Percentiles rank a stretch among this genome's conserved stretches.
Conservation (phyloP, 2,329 filamentous ascomycete genomes). For the Bertia moriformis region DNA sequence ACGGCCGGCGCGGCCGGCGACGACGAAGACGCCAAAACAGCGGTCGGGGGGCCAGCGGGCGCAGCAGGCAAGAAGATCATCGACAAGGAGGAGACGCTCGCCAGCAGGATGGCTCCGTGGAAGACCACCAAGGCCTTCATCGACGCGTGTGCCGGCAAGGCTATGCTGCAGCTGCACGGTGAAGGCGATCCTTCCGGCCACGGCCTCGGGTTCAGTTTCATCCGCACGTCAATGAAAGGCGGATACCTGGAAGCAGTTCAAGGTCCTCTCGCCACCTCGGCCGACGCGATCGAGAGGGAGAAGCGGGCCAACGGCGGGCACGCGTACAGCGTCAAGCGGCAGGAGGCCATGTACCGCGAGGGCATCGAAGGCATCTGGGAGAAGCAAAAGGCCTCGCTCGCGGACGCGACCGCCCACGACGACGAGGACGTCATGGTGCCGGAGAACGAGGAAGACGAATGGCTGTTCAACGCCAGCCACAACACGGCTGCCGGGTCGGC, state of each 20-base stretch:
- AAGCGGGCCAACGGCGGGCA: constrained; percentile 83
- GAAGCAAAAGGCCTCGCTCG: constrained; percentile 66
- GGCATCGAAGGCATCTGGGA: constrained; percentile 89
- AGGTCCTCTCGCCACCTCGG: constrained; percentile 49
- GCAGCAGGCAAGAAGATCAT: constrained; percentile 24
- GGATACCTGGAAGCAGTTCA: constrained; percentile 75
- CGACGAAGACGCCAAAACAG: too few species aligned
- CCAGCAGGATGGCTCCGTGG: constrained; percentile 88
- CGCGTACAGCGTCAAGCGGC: constrained; percentile 91
- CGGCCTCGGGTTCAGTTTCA: constrained; percentile 89
- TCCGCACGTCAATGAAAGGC: constrained; percentile 97
- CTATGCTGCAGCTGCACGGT: constrained; percentile 89
- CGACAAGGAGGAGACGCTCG: constrained; percentile 55
- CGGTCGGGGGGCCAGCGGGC: too few species aligned
- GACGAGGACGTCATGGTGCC: constrained; percentile 43
- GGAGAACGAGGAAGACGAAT: constrained; percentile 45
- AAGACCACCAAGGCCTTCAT: constrained; percentile 93
- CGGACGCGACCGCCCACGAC: constrained; percentile 54
- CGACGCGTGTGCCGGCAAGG: constrained; percentile 83
- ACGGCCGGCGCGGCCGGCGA: too few species aligned
- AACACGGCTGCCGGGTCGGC: constrained; percentile 58
- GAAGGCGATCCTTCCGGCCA: constrained; percentile 89
- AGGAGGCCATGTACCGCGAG: constrained; percentile 82
- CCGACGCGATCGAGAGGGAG: constrained; percentile 76
- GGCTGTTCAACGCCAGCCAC: constrained; percentile 56